Evolutionary conservation across 2,329 filamentous ascomycete species (phyloP).

Genomic region (Diaporthe humulicola): DNA sequence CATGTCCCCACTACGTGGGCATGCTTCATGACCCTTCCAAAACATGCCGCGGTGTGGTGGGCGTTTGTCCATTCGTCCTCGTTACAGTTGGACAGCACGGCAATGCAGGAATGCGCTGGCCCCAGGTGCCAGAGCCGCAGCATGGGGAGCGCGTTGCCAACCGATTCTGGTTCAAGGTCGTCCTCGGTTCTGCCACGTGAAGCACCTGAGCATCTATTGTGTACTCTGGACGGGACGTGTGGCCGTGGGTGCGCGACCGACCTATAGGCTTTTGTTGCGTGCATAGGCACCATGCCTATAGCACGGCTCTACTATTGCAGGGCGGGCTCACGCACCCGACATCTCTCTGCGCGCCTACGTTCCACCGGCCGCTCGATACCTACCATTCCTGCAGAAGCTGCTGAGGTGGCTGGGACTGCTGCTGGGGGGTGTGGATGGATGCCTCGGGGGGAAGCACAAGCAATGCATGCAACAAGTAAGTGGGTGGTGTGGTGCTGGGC

Average conservation of each 20-base stretch:
- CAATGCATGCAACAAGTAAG: neutral
- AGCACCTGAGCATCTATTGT: too few species aligned
- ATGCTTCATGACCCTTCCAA: neutral
- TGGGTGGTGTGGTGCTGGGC: neutral
- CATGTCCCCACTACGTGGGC: neutral
- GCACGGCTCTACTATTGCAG: neutral
- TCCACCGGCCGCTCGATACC: neutral
- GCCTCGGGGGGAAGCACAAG: neutral
- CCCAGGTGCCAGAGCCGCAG: neutral
- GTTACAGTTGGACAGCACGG: neutral
- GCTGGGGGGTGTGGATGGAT: neutral
- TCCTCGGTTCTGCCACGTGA: conserved; percentile 17
- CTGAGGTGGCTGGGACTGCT: conserved; percentile 21
- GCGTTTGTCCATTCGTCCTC: neutral
- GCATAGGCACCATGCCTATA: neutral
- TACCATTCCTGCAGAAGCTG: neutral
- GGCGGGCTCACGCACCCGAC: neutral
- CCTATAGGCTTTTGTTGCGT: neutral
- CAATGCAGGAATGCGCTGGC: conserved; percentile 10
- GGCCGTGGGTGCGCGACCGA: conserved; percentile 6
- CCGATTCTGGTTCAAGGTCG: neutral
- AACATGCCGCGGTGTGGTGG: neutral
- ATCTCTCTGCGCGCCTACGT: neutral
- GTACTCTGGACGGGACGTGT: neutral
- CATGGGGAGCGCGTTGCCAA: neutral